Evolutionary conservation across 2,329 filamentous ascomycete genomes (phyloP).

Genomic region (Aspergillus sp.): DNA sequence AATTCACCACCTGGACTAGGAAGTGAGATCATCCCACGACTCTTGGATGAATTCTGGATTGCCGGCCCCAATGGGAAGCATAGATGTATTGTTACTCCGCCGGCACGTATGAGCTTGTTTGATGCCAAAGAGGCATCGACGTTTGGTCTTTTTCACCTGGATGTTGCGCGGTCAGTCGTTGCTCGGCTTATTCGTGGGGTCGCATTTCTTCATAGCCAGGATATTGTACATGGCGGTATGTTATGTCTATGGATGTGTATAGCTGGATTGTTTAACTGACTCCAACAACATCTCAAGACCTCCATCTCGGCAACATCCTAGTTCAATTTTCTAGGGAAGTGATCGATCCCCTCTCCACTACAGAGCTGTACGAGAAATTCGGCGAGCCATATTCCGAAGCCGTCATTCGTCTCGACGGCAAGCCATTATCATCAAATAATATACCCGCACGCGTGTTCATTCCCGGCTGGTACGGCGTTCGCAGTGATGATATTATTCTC

Average conservation of each 20-base stretch:
- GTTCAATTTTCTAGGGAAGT: constrained; percentile 18
- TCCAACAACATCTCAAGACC: constrained; percentile 19
- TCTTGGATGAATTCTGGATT: constrained; percentile 31
- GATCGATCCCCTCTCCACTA: constrained; percentile 23
- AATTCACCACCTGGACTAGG: constrained; percentile 10
- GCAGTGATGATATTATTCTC: background rate
- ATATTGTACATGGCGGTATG: constrained; percentile 30
- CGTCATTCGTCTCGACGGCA: constrained; percentile 26
- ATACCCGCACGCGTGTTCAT: constrained; percentile 22
- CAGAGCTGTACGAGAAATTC: constrained; percentile 26
- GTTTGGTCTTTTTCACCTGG: constrained; percentile 21
- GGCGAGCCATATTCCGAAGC: constrained; percentile 24
- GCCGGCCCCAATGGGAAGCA: constrained; percentile 29
- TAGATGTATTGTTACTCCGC: constrained; percentile 23
- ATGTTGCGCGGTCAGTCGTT: constrained; percentile 24
- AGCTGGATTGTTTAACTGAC: constrained; percentile 1
- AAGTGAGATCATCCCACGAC: constrained; percentile 15
- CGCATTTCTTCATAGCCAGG: constrained; percentile 24
- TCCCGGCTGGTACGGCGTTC: background rate
- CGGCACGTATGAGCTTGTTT: constrained; percentile 24
- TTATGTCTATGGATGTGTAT: constrained; percentile 2
- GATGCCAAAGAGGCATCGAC: constrained; percentile 26
- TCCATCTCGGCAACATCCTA: constrained; percentile 32
- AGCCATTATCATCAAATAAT: constrained; percentile 16
- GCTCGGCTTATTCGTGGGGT: constrained; percentile 28